Percentiles rank a stretch among this genome's conserved stretches.
These are phyloP conservation scores for Ceratocystiopsis sp. DNA, from an alignment of 2,329 filamentous ascomycete species.

Conservation along the genomic window DNA sequence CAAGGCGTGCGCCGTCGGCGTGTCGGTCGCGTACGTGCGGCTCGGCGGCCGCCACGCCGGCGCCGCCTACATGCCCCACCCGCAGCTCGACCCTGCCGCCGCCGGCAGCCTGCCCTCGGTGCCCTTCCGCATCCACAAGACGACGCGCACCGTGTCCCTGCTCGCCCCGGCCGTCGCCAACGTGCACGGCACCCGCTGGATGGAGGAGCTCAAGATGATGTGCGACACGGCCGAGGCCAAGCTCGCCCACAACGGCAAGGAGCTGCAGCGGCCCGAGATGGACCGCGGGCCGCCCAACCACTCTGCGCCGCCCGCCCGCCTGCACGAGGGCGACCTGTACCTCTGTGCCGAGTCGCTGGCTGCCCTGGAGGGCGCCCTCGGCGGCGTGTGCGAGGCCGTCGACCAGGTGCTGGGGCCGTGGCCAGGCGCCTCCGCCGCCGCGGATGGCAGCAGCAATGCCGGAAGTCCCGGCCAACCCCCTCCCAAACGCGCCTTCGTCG, in stretches of 20 bases:
- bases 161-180: conserved; percentile 66
- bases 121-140: conserved; percentile 77
- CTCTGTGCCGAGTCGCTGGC: conserved; percentile 71
- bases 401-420: conserved; percentile 55
- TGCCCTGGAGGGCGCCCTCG: conserved; percentile 79
- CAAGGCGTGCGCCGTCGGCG: conserved; percentile 63
- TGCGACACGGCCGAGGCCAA: conserved; percentile 66
- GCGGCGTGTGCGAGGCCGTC: conserved; percentile 84
- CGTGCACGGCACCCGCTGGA: conserved; percentile 84
- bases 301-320: conserved; percentile 27
- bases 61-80: conserved; percentile 50
- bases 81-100: conserved; percentile 35
- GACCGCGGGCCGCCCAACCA: conserved; percentile 27
- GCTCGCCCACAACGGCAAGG: conserved; percentile 59
- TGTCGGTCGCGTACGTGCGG: conserved; percentile 79
- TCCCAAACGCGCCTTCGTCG: conserved; percentile 59
- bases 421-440: not conserved
- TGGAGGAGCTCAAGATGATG: conserved; percentile 77
- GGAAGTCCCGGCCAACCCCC: conserved; percentile 20
- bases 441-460: conserved; percentile 24
- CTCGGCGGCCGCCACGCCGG: conserved; percentile 65
- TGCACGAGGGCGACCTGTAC: conserved; percentile 86
- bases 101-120: conserved; percentile 37
- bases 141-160: conserved; percentile 52
- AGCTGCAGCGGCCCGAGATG: conserved; percentile 54